A percentile compares a stretch with the other conserved stretches of the same genome.
Conservation (phyloP, 345 rosid genomes). For the Populus pruinosa region DNA sequence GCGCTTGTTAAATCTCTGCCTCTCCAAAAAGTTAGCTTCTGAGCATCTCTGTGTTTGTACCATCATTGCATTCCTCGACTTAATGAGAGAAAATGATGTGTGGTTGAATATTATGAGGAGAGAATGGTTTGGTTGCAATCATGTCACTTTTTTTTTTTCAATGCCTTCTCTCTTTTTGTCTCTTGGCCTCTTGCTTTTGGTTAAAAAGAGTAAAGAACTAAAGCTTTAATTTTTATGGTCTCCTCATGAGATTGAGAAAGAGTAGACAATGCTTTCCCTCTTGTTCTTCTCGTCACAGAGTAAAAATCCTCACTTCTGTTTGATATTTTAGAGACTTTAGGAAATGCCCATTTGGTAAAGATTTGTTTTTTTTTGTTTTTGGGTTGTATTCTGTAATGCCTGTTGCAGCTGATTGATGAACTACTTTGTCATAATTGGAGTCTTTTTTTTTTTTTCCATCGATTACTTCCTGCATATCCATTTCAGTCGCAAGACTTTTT, state of each 20-base stretch:
- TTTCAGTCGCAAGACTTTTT: not conserved
- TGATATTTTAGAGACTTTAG: not conserved
- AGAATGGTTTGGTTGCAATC: constrained; percentile 41
- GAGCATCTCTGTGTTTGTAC: constrained; percentile 24
- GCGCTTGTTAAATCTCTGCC: constrained; percentile 37
- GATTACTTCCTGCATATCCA: not conserved
- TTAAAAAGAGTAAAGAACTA: constrained; percentile 27
- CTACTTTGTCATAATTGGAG: not conserved
- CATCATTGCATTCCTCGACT: constrained; percentile 40
- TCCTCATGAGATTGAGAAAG: constrained; percentile 44
- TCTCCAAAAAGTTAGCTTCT: constrained; percentile 25
- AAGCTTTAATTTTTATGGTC: constrained; percentile 33
- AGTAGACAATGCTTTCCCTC: constrained; percentile 54
- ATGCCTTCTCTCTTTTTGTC: constrained; percentile 13
- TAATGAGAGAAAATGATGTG: constrained; percentile 34
- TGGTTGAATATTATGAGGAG: constrained; percentile 38
- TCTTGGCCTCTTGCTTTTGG: constrained; percentile 30
- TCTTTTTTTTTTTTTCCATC: not conserved
- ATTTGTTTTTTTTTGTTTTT: not conserved
- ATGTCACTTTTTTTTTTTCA: constrained; percentile 26
- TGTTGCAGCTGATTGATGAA: not conserved
- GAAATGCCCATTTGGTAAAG: constrained; percentile 7
- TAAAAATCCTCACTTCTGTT: constrained; percentile 20
- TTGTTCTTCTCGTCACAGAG: constrained; percentile 54
- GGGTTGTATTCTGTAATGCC: not conserved